Evolutionary conservation across 371 early-diverging fungal genomes (phyloP), one percentile per base, ranked within the genome.

Genomic region (Syncephalis plumigaleata): DNA sequence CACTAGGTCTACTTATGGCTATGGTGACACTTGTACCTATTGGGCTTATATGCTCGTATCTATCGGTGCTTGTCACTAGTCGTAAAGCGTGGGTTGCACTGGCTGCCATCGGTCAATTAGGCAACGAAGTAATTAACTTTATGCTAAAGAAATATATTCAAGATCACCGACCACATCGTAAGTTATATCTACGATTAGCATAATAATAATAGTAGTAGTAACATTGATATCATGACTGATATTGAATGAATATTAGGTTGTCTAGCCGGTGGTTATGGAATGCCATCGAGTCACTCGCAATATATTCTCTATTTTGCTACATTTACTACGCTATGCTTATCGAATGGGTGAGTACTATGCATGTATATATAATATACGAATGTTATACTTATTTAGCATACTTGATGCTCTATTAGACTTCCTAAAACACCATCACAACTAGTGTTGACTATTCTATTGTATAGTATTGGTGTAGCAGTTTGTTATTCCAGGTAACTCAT

Each of bases 221-320:
- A n/a, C n/a, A n/a, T n/a, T n/a, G n/a, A n/a, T n/a, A n/a, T n/a
- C n/a, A n/a, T n/a, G n/a, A n/a, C n/a, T n/a, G n/a, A n/a, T n/a
- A n/a, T n/a, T 42, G 11, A 23, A n/a, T 22, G 7, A 37, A 16
- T 43, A 42, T 36, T 55, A 80, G 79, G 58, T 42, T 77, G 77
- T 49, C 65, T 89, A 9, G 89, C 90, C 2, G 70, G 70, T 36
- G 92, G 91, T 0, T 91, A 91, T 59, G 94, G 93, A 15, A 91
- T 92, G 92, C 94, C 94, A 1, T 86, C 87, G 1, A 81, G 83
- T 44, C 94, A 94, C 55, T 63, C 92, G 1, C 91, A 91, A 56
- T 94, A 91, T 61, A 84, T 91, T 65, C 77, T 79, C 39, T 93
- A 68, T 60, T 91, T 87, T 64, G 71, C 80, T 8, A 58, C 67